Evolutionary conservation across 2,329 filamentous ascomycete genomes (phyloP).

Genomic region (Claviceps pazoutovae): DNA sequence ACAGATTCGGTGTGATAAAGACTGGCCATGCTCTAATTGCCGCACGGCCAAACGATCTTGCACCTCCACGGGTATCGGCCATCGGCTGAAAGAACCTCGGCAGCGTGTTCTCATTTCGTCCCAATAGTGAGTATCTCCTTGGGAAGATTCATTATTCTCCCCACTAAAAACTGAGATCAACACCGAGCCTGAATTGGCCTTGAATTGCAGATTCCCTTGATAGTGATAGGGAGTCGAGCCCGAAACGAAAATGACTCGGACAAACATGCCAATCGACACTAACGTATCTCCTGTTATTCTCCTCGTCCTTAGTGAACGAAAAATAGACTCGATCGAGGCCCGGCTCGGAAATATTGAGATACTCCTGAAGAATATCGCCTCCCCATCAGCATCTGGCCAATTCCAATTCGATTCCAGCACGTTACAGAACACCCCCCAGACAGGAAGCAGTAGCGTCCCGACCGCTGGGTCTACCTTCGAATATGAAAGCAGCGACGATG

Average conservation of each 20-base stretch:
- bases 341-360: slow-evolving; percentile 30
- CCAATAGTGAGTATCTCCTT: slow-evolving; percentile 36
- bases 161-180: neutral
- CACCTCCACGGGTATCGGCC: slow-evolving; percentile 39
- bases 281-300: neutral
- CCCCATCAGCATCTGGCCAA: slow-evolving; percentile 10
- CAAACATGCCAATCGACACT: neutral
- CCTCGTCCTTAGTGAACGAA: slow-evolving; percentile 29
- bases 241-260: neutral
- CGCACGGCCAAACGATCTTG: slow-evolving; percentile 37
- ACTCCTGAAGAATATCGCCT: slow-evolving; percentile 25
- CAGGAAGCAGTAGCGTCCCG: slow-evolving; percentile 12
- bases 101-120: slow-evolving; percentile 45
- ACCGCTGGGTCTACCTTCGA: slow-evolving; percentile 18
- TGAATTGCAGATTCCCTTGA: neutral
- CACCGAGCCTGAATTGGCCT: neutral
- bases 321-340: slow-evolving; percentile 35
- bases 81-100: slow-evolving; percentile 39
- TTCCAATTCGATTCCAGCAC: slow-evolving; percentile 11
- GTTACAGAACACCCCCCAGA: slow-evolving; percentile 13
- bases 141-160: neutral
- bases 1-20: slow-evolving; percentile 45
- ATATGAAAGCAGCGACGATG: slow-evolving; percentile 25
- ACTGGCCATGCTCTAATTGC: slow-evolving; percentile 44
- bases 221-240: no score